Percentiles rank a stretch among this genome's conserved stretches.
phyloP scores from a whole-genome alignment of 495 filamentous ascomycete genomes.

The Ramalina intermedia region DNA sequence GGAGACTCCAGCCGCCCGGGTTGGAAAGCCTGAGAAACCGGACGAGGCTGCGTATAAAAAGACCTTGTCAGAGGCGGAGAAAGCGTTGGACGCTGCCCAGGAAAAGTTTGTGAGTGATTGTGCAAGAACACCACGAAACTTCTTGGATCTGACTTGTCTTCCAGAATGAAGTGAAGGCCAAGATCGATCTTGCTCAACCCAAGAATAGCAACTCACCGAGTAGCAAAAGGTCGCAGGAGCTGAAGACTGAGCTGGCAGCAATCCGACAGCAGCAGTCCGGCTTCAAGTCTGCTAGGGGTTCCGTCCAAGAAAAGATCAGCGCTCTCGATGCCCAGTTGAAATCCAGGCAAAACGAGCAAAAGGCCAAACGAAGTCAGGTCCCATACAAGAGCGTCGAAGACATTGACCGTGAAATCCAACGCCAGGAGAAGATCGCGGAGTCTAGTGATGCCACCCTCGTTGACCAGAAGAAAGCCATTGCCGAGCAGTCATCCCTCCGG shows the following conservation, averaged over 20 bases:
- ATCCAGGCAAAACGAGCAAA: slow-evolving; percentile 67
- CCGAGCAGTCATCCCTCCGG: slow-evolving; percentile 64
- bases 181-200: slow-evolving; percentile 63
- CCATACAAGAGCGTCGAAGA: slow-evolving; percentile 78
- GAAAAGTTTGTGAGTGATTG: slow-evolving; percentile 58
- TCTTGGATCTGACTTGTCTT: not conserved
- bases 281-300: slow-evolving; percentile 63
- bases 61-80: slow-evolving; percentile 60
- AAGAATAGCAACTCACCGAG: slow-evolving; percentile 60
- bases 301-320: slow-evolving; percentile 75
- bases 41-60: slow-evolving; percentile 58
- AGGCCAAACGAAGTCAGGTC: slow-evolving; percentile 60
- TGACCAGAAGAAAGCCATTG: slow-evolving; percentile 87
- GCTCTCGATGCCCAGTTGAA: slow-evolving; percentile 69
- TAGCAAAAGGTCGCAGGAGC: slow-evolving; percentile 66
- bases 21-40: slow-evolving; percentile 43
- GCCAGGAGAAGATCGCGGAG: slow-evolving; percentile 71
- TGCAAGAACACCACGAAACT: not conserved
- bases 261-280: slow-evolving; percentile 72
- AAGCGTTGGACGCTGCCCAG: slow-evolving; percentile 60
- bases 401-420: slow-evolving; percentile 64
- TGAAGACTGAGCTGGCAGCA: slow-evolving; percentile 50
- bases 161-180: slow-evolving; percentile 71
- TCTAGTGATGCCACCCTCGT: slow-evolving; percentile 81
- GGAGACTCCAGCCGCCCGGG: not conserved